A percentile compares a stretch with the other conserved stretches of the same genome.
phyloP scores from a whole-genome alignment of 495 filamentous ascomycete species.

The Xylaria venustula region DNA sequence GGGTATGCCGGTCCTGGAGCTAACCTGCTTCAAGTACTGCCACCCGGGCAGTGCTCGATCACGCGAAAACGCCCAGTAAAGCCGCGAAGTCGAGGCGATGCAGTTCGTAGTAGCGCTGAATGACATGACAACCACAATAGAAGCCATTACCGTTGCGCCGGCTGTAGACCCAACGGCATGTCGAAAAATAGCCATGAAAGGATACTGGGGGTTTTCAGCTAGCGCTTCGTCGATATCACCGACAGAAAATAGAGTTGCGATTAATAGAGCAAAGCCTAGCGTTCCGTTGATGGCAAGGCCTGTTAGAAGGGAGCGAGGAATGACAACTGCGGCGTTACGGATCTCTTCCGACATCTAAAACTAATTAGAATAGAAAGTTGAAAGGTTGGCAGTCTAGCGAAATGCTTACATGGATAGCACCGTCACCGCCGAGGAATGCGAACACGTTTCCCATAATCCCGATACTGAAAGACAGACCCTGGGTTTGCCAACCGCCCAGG shows the following conservation, averaged over 20 bases:
- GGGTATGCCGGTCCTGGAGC: constrained; percentile 27
- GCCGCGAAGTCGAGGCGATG: constrained; percentile 48
- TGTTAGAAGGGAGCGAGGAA: constrained; percentile 55
- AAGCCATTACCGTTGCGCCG: constrained; percentile 32
- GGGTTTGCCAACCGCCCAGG: constrained; percentile 52
- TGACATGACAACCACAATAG: constrained; percentile 35
- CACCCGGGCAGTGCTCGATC: constrained; percentile 44
- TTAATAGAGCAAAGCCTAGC: constrained; percentile 50
- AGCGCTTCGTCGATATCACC: constrained; percentile 47
- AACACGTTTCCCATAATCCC: constrained; percentile 43
- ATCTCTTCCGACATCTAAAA: constrained; percentile 56
- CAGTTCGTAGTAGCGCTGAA: constrained; percentile 34
- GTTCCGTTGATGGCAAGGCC: constrained; percentile 49
- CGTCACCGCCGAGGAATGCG: constrained; percentile 54
- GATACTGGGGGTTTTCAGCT: constrained; percentile 39
- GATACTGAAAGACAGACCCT: constrained; percentile 53
- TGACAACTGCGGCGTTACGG: constrained; percentile 50
- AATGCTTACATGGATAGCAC: constrained; percentile 46
- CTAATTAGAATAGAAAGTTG: not conserved
- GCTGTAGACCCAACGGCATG: constrained; percentile 26
- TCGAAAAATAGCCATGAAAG: constrained; percentile 48
- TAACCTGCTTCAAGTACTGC: constrained; percentile 4
- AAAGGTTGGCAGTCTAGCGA: not conserved
- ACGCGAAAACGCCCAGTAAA: constrained; percentile 53
- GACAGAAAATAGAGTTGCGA: constrained; percentile 54